Percentiles rank a stretch among this genome's conserved stretches.
These are phyloP conservation scores for Starmerella gropengiesseri DNA, from an alignment of 805 yeast species.

Conservation along the genomic window DNA sequence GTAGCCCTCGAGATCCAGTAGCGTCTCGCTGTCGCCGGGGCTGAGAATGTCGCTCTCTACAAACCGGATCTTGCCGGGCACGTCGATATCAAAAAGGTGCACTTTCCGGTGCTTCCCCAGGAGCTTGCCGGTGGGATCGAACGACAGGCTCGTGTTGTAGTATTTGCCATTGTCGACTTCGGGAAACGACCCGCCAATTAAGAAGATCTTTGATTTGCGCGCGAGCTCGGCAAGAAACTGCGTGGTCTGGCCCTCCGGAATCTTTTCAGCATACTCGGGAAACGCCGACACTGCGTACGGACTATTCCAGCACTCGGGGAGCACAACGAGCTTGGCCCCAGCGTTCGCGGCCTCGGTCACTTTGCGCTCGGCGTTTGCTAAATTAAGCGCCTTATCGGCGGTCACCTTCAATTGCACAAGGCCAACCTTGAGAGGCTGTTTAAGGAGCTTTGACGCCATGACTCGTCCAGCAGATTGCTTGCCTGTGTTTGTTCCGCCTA, in stretches of 20 bases:
- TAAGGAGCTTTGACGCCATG: conserved; percentile 25
- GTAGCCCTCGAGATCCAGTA: conserved; percentile 50
- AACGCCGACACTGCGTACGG: conserved; percentile 86
- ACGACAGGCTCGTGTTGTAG: conserved; percentile 67
- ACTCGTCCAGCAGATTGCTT: no score
- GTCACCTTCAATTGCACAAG: conserved; percentile 75
- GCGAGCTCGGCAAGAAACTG: conserved; percentile 55
- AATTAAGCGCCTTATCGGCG: conserved; percentile 68
- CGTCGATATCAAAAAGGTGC: conserved; percentile 84
- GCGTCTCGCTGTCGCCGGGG: conserved; percentile 75
- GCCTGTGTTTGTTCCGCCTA: no score
- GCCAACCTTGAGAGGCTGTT: conserved; percentile 63
- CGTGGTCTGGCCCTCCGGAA: conserved; percentile 61
- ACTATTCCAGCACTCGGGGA: conserved; percentile 95
- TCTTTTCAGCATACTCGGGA: conserved; percentile 75
- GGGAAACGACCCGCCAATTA: conserved; percentile 90
- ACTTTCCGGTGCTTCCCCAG: conserved; percentile 85
- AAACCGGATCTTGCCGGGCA: conserved; percentile 82
- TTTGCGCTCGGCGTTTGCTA: conserved; percentile 52
- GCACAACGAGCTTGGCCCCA: conserved; percentile 61
- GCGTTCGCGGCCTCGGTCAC: conserved; percentile 56
- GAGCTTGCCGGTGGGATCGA: conserved; percentile 58
- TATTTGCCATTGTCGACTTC: conserved; percentile 48
- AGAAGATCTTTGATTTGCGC: conserved; percentile 45
- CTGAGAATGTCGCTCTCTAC: conserved; percentile 66